phyloP scores from a whole-genome alignment of 202 grass and related monocot species.

The Musa balbisiana region DNA sequence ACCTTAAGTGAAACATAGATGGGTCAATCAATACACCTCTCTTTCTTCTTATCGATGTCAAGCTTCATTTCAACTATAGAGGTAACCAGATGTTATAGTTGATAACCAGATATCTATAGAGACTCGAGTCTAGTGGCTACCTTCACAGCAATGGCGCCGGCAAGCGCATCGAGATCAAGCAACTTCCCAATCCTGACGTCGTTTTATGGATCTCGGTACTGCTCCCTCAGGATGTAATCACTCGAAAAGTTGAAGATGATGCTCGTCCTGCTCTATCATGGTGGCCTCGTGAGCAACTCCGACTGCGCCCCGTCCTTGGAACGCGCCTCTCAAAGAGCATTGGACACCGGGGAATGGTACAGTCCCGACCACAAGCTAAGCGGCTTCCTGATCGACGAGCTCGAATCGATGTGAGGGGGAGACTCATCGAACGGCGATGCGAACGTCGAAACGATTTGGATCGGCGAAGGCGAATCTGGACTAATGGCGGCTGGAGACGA shows the following conservation, averaged over 20 bases:
- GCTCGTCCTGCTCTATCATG: constrained; percentile 60
- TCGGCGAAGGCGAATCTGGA: constrained; percentile 27
- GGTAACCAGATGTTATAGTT: too few species aligned
- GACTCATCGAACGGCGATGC: constrained; percentile 27
- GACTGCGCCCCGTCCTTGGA: constrained; percentile 17
- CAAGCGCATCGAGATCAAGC: constrained; percentile 87
- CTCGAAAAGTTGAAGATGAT: constrained; percentile 72
- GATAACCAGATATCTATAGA: neutral
- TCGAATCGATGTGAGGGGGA: constrained; percentile 41
- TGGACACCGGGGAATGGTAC: constrained; percentile 95
- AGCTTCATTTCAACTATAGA: neutral
- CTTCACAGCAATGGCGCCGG: constrained; percentile 85
- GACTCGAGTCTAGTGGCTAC: constrained; percentile 15
- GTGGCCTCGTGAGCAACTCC: constrained; percentile 67
- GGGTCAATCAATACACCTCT: neutral
- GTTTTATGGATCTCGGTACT: constrained; percentile 76
- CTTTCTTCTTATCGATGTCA: neutral
- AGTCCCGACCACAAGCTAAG: constrained; percentile 90
- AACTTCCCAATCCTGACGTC: constrained; percentile 83
- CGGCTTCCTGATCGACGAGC: constrained; percentile 59
- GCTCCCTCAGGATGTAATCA: constrained; percentile 78
- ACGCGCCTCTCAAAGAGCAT: constrained; percentile 80
- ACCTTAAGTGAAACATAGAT: too few species aligned
- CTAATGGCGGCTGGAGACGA: constrained; percentile 31
- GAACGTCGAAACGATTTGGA: constrained; percentile 44